Base-by-base conservation (phyloP, 257 asterid species). In the Jacaranda copaia region DNA sequence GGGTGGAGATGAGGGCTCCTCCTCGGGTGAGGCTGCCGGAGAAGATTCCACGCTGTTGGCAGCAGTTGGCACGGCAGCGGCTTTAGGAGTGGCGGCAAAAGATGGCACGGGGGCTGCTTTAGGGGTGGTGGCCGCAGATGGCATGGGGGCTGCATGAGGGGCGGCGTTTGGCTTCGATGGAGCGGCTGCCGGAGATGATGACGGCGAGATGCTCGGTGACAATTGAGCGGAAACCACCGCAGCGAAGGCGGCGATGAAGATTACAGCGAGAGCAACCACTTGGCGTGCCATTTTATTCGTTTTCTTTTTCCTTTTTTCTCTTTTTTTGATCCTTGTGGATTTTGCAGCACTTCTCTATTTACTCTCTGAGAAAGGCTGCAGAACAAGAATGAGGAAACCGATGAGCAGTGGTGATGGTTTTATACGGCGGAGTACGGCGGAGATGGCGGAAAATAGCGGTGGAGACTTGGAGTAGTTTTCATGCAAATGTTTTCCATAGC, bases 221-320 rank as follows among this genome's bases (percentile, higher is more conserved):
- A 64, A 67, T 57, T 86, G 80, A 70, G 92, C 93, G 14, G 96
- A 80, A 16, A 75, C 92, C 71, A 76, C 80, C 3, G 89, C 94
- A 3, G 79, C 82, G 12, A 83, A 42, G 74, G 82, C 94, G 67
- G 87, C 93, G 59, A 85, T 79, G 74, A 88, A 71, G 69, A 89
- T 32, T 35, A 90, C 42, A 38, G 89, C 90, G 43, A 90, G 80
- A 14, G 79, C 85, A 59, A 84, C 40, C 72, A 70, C 62, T 53
- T 86, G 94, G 40, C 92, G 91, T 11, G 89, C 93, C 97, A 92
- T 92, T 81, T 78, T 84, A 10, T 36, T 36, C 1, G 0, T 53
- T 20, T 9, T 13, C 0, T 25, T 4, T 19, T 67, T 15, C 2
- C 12, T 45, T 39, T 4, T 0, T 8, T 5, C 46, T 43, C 61